Conservation (phyloP, 129 eudicot species). For the Saussurea involucrata region DNA sequence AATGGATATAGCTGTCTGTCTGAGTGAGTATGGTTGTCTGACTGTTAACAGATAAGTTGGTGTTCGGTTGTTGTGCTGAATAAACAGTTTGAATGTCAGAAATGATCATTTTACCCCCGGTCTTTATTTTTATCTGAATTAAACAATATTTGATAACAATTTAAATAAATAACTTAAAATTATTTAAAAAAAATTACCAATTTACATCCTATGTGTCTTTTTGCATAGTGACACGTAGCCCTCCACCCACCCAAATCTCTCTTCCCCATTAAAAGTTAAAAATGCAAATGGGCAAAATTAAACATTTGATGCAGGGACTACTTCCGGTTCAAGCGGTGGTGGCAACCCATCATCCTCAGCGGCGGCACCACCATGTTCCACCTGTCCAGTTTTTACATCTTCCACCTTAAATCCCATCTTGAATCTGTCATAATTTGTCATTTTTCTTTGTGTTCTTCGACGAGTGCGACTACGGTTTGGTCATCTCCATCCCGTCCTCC, state of each 20-base stretch:
- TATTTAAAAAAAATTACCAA: too few relatives aligned
- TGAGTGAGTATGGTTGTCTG: too few relatives aligned
- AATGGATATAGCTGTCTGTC: too few relatives aligned
- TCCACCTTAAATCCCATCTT: slow-evolving; percentile 71
- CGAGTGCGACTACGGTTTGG: slow-evolving; percentile 65
- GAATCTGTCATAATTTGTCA: slow-evolving; percentile 74
- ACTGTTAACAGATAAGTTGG: too few relatives aligned
- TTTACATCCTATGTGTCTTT: slow-evolving; percentile 24
- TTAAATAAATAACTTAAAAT: too few relatives aligned
- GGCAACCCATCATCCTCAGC: slow-evolving; percentile 34
- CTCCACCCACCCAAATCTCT: slow-evolving; percentile 16
- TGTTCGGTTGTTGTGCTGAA: too few relatives aligned
- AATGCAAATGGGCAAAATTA: slow-evolving; percentile 17
- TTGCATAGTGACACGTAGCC: slow-evolving; percentile 5
- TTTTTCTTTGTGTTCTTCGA: too few relatives aligned
- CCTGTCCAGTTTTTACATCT: slow-evolving; percentile 23
- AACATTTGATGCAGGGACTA: slow-evolving; percentile 33
- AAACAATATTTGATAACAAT: too few relatives aligned
- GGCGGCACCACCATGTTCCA: slow-evolving; percentile 13
- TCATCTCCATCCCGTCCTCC: slow-evolving; percentile 80
- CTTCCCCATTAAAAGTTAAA: not conserved
- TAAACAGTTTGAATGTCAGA: too few relatives aligned
- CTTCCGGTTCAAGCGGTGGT: slow-evolving; percentile 61
- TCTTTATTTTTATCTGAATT: too few relatives aligned
- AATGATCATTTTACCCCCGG: too few relatives aligned